Evolutionary conservation across 2,329 filamentous ascomycete genomes (phyloP).

Genomic region (Pseudogymnoascus sp.): DNA sequence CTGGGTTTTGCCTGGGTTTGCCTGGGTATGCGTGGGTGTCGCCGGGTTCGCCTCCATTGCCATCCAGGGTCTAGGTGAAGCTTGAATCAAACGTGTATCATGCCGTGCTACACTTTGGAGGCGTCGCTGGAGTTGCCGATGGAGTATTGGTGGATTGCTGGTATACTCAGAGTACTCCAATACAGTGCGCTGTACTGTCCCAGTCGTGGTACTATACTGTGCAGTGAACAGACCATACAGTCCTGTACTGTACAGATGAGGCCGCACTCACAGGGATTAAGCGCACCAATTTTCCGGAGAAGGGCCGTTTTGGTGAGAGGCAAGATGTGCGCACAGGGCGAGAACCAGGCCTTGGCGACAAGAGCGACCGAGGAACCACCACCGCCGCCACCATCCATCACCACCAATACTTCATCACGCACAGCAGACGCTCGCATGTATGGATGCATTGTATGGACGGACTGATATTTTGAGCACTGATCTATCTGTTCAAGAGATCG

Average conservation of each 20-base stretch:
- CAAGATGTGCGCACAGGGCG: background rate
- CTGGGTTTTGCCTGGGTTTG: background rate
- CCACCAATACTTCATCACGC: background rate
- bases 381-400: background rate
- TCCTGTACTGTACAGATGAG: background rate
- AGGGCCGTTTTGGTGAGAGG: conserved; percentile 3
- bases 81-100: conserved; percentile 6
- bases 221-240: background rate
- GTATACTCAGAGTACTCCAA: background rate
- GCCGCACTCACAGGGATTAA: background rate
- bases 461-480: background rate
- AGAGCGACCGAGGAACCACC: conserved; percentile 5
- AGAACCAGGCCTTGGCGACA: background rate
- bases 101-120: background rate
- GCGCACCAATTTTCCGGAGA: conserved; percentile 6
- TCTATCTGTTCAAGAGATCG: background rate
- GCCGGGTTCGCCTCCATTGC: background rate
- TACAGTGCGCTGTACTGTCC: background rate
- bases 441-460: background rate
- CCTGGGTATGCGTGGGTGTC: background rate
- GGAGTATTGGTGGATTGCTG: background rate
- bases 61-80: background rate
- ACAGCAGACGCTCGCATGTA: conserved; percentile 3
- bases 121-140: background rate
- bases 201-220: background rate